Base-by-base conservation (phyloP, 306 rosid genomes). In the Bauhinia variegata region DNA sequence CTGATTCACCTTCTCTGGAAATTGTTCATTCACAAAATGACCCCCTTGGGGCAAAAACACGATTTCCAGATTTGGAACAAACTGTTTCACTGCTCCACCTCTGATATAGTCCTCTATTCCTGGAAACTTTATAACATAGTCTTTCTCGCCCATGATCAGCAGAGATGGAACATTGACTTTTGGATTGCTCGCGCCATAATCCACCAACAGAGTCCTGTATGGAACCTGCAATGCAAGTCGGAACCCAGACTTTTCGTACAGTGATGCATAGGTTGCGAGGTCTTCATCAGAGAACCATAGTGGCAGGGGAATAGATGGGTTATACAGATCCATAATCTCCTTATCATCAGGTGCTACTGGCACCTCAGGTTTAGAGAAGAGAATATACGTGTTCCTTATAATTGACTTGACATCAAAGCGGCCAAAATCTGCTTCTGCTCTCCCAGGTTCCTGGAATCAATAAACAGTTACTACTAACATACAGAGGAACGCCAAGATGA, bases 301-400 rank as follows among this genome's bases (percentile, higher is more conserved):
- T 8, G 91, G 87, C 1, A 86, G 67, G 41, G 85, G 87, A 54
- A 62, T 41, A 15, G 87, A 69, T 4, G 87, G 92, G 61, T 83
- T 75, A 44, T 61, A 76, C 82, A 83, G 68, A 64, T 81, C 92
- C 92, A 83, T 86, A 63, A 86, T 81, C 71, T 87, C 87, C 46
- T 82, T 78, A 62, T 75, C 70, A 52, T 75, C 65, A 14, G 48
- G 54, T 4, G 87, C 93, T 46, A 75, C 12, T 13, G 93, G 89
- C 1, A 87, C 31, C 70, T 84, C 88, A 63, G 79, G 78, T 54
- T 54, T 33, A 13, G 93, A 84, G 76, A 82, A 84, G 50, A 87
- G 86, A 16, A 60, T 78, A 46, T 84, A 78, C 18, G 82, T 78
- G 63, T 84, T 87, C 60, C 90, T 84, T 60, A 80, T 41, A 16